Evolutionary conservation across 192 early-diverging fungal species (phyloP), one percentile per base, ranked within the genome.

Genomic region (Backusella sp.): DNA sequence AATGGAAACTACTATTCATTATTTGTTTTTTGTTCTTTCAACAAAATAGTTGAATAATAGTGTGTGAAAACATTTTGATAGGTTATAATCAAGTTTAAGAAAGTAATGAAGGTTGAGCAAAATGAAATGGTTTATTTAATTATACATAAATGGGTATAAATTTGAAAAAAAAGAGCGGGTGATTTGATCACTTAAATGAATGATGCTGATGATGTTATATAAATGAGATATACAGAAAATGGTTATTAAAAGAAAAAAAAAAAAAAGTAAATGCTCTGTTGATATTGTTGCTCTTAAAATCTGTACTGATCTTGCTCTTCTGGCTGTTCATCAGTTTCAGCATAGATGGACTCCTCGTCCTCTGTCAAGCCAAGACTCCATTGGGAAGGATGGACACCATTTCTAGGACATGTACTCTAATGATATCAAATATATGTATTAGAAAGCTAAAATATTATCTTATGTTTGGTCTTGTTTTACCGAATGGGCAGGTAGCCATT

Each of bases 401-500:
- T 72, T 46, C 70, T 41, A 53, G 70, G 70, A 7, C 70, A 72
- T 46, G 23, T 7, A 49, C 23, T 6, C 70, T 72, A 39, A 23
- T 39, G 1, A 26, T 56, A 56, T 56, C 7, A 56, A 46, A 28
- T 30, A 46, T 8, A 62, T 32, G 32, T 62, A 62, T 62, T 56
- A 56, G 52, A 56, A 28, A 56, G 23, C 7, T 23, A 11, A 28
- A 28, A 15, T 1, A 21, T 26, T 26, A 2, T 14, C 1, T 62
- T 62, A 28, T 62, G 7, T 62, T 62, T 28, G 19, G n/a, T 56
- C 3, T 28, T 46, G 11, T 26, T 52, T 30, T 79, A 79, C 77
- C 66, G 68, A n/a, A 49, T 79, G 77, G 36, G 23, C 8, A 32
- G 77, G 77, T 6, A 79, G 6, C 77, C 77, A 79, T 34, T 36